phyloP scores from a whole-genome alignment of 305 asterid genomes.

The Fraxinus velutina region DNA sequence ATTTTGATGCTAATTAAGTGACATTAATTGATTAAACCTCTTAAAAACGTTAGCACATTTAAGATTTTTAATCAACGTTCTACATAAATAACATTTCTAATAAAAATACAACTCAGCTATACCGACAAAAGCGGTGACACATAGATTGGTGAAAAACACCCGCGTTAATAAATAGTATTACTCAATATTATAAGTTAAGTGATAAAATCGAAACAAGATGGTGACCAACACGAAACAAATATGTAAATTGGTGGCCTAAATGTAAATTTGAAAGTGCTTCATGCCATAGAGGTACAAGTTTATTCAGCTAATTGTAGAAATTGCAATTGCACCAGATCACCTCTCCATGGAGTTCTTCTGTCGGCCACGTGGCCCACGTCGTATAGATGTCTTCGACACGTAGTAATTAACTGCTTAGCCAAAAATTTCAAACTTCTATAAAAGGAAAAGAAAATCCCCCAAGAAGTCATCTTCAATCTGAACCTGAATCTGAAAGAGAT shows the following conservation, averaged over 20 bases:
- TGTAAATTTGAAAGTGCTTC: neutral
- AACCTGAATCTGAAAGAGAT: neutral
- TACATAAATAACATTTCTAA: neutral
- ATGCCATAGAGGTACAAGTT: neutral
- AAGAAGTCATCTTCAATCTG: neutral
- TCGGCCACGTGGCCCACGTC: neutral
- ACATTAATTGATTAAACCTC: neutral
- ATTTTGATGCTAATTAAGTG: too few relatives aligned
- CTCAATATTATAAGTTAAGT: neutral
- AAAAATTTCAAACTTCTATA: neutral
- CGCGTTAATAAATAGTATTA: neutral
- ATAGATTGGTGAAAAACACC: neutral
- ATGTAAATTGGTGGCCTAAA: neutral
- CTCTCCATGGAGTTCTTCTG: neutral
- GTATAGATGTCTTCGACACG: neutral
- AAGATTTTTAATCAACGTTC: neutral
- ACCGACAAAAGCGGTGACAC: neutral
- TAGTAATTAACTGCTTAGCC: neutral
- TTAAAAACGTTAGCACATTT: neutral
- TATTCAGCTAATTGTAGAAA: neutral
- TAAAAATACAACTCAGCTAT: neutral
- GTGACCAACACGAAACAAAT: neutral
- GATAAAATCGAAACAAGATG: neutral
- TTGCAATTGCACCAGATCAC: neutral
- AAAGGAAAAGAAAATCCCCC: neutral